Evolutionary conservation across 2,329 filamentous ascomycete species (phyloP).

Genomic region (Colletotrichum cordylinicola): DNA sequence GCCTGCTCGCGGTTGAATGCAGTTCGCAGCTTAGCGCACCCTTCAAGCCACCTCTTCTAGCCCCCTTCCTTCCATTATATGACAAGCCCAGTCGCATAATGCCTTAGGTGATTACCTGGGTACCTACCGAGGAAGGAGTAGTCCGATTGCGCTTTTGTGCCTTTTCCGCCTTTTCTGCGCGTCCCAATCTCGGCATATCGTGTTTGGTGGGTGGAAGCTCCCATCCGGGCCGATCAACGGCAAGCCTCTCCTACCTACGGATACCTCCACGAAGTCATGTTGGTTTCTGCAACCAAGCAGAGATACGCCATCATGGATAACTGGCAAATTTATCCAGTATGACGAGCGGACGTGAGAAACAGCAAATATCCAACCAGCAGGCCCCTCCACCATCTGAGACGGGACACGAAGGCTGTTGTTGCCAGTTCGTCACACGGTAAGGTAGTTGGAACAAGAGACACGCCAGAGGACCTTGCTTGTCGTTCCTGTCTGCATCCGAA

Average conservation of each 20-base stretch:
- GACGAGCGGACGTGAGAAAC: background rate
- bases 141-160: background rate
- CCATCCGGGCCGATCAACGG: background rate
- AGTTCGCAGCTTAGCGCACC: background rate
- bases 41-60: background rate
- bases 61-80: background rate
- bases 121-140: background rate
- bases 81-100: background rate
- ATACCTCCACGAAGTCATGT: background rate
- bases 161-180: background rate
- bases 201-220: background rate
- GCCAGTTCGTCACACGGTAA: background rate
- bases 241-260: background rate
- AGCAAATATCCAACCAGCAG: background rate
- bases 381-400: background rate
- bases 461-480: background rate
- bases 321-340: background rate
- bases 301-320: background rate
- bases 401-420: background rate
- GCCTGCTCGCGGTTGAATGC: background rate
- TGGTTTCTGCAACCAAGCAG: background rate
- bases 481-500: background rate
- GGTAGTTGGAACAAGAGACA: background rate
- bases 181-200: background rate
- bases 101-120: background rate